Conservation (phyloP, 2,329 filamentous ascomycete genomes). For the Juglanconis sp. region DNA sequence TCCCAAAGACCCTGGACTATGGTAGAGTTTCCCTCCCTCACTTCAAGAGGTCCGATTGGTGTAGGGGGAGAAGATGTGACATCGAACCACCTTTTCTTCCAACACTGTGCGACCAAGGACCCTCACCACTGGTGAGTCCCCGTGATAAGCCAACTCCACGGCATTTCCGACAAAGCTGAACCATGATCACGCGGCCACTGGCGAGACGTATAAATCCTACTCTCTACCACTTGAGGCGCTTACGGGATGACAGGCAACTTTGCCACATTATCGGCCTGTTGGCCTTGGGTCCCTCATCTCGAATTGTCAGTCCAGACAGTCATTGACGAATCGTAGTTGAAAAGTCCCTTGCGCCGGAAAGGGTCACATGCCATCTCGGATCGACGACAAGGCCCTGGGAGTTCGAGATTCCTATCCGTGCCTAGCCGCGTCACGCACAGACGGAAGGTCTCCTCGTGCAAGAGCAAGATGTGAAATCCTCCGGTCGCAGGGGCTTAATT, state of each 20-base stretch:
- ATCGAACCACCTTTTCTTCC: no score
- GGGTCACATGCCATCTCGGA: neutral
- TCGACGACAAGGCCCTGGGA: neutral
- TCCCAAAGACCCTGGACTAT: no score
- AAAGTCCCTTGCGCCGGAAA: neutral
- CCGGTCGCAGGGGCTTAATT: neutral
- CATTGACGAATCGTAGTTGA: neutral
- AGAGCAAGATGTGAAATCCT: neutral
- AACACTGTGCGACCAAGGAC: no score
- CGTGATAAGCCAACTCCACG: no score
- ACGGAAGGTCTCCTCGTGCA: neutral
- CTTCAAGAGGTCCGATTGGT: no score
- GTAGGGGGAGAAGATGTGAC: no score
- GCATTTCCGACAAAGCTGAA: no score
- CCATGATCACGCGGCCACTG: no score
- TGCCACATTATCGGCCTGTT: neutral
- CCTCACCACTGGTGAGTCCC: no score
- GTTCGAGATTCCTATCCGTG: neutral
- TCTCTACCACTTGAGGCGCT: no score
- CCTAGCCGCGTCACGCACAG: neutral
- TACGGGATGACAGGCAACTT: neutral
- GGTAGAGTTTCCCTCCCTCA: no score
- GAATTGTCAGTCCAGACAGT: neutral
- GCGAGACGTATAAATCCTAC: no score
- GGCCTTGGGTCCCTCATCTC: neutral